phyloP scores from a whole-genome alignment of 345 rosid genomes.

The Carallia pectinifolia region DNA sequence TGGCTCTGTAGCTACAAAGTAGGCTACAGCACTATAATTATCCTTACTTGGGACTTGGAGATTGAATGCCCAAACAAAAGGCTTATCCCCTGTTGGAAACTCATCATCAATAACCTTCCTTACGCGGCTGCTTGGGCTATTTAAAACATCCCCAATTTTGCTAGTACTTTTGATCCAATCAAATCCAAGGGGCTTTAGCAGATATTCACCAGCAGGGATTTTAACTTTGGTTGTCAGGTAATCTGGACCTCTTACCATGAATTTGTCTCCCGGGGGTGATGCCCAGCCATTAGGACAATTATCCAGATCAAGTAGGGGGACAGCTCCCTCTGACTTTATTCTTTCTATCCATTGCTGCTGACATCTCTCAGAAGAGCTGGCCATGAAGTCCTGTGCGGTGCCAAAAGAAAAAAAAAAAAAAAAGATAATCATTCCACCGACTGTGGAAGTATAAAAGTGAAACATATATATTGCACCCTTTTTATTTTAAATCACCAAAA shows the following conservation, averaged over 20 bases:
- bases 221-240: slow-evolving; percentile 70
- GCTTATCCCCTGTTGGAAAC: slow-evolving; percentile 57
- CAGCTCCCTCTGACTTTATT: slow-evolving; percentile 74
- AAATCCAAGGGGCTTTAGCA: slow-evolving; percentile 77
- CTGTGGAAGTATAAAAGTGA: too few relatives aligned
- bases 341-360: slow-evolving; percentile 71
- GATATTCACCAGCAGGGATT: slow-evolving; percentile 70
- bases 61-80: slow-evolving; percentile 95
- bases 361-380: slow-evolving; percentile 27
- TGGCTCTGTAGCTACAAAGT: slow-evolving; percentile 62
- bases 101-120: slow-evolving; percentile 55
- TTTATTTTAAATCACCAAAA: too few relatives aligned
- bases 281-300: slow-evolving; percentile 78
- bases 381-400: slow-evolving; percentile 33
- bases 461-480: too few relatives aligned
- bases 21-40: slow-evolving; percentile 83
- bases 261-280: slow-evolving; percentile 68
- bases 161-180: slow-evolving; percentile 81
- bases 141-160: slow-evolving; percentile 59
- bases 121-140: slow-evolving; percentile 53
- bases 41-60: slow-evolving; percentile 91
- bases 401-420: too few relatives aligned
- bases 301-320: slow-evolving; percentile 68
- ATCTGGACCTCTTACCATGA: slow-evolving; percentile 89
- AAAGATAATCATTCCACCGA: too few relatives aligned